Conservation (phyloP, 345 rosid species). For the Citrus unshiu region DNA sequence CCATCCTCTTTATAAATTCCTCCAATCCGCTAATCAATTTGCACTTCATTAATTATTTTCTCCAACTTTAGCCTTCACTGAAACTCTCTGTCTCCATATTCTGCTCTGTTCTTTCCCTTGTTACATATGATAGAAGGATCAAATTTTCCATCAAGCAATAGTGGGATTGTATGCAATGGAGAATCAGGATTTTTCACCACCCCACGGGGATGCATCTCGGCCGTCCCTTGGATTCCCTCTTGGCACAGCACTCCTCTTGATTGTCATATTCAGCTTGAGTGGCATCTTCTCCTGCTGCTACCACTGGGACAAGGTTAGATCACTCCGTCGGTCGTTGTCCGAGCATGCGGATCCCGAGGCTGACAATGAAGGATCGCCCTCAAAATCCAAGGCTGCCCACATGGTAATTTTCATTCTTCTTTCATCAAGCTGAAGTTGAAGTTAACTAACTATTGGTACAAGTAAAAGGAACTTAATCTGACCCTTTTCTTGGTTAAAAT, state of each 20-base stretch:
- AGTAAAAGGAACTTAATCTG: background rate
- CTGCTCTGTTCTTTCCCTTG: background rate
- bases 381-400: constrained; percentile 34
- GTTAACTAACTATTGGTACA: background rate
- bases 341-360: constrained; percentile 34
- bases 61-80: background rate
- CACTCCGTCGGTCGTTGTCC: constrained; percentile 66
- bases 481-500: background rate
- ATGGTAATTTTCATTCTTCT: constrained; percentile 33
- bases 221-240: constrained; percentile 93
- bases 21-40: background rate
- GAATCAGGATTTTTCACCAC: constrained; percentile 64
- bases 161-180: constrained; percentile 38
- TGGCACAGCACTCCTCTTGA: constrained; percentile 85
- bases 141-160: background rate
- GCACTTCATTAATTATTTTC: background rate
- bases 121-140: constrained; percentile 32
- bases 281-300: constrained; percentile 98
- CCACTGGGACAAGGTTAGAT: constrained; percentile 94
- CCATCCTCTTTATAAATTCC: constrained; percentile 28
- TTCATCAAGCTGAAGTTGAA: background rate
- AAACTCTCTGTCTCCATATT: background rate
- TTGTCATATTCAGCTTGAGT: constrained; percentile 80
- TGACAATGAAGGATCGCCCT: constrained; percentile 51
- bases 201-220: constrained; percentile 73